Evolutionary conservation across 306 rosid species (phyloP).

Genomic region (Prunus padus): DNA sequence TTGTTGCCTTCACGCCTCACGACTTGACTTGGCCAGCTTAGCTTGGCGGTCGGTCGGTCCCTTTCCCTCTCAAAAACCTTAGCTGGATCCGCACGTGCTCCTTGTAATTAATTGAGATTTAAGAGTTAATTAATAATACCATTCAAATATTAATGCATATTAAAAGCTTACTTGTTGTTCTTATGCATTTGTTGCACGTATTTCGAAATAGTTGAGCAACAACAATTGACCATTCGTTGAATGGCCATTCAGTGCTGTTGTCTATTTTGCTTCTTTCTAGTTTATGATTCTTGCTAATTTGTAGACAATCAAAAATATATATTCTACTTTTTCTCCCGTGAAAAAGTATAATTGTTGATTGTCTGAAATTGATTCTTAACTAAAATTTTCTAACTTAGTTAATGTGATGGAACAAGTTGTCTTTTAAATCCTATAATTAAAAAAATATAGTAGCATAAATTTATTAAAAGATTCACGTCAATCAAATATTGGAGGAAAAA

Average conservation of each 20-base stretch:
- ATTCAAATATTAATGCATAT: no score
- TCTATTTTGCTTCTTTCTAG: no score
- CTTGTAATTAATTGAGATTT: background rate
- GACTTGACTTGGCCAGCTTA: slow-evolving; percentile 6
- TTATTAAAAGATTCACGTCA: no score
- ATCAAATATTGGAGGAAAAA: background rate
- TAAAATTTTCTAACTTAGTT: no score
- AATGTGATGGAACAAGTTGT: accelerated
- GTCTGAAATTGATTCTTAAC: no score
- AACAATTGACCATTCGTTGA: background rate
- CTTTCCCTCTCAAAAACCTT: slow-evolving; percentile 2
- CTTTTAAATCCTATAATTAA: no score
- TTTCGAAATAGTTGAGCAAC: background rate
- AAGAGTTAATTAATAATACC: background rate
- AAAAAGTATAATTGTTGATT: no score
- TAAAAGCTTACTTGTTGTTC: background rate
- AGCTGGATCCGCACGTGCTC: slow-evolving; percentile 38
- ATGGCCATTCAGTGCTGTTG: no score
- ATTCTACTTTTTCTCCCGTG: no score
- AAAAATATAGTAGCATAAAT: no score
- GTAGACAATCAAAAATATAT: no score
- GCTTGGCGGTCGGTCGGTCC: slow-evolving; percentile 7
- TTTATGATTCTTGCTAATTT: no score
- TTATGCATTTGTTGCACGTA: background rate
- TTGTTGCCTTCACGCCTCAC: slow-evolving; percentile 8